These are phyloP conservation scores for Lepraria neglecta DNA, from an alignment of 495 filamentous ascomycete species.

Conservation along the genomic window DNA sequence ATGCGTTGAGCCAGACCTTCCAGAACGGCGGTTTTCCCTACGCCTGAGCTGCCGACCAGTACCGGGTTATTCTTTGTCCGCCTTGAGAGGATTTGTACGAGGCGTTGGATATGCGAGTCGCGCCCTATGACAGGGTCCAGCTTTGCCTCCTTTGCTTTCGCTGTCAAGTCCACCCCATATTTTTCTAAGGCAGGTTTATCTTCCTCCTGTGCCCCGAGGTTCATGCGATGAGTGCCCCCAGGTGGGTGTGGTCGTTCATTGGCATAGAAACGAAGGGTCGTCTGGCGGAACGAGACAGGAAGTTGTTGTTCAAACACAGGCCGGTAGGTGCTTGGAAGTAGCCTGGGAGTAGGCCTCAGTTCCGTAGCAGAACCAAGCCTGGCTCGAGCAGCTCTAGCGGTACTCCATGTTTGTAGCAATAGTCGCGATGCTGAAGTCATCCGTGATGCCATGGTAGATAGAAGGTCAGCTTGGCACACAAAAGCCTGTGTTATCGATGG, in stretches of 20 bases:
- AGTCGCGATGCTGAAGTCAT: neutral
- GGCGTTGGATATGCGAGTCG: conserved; percentile 78
- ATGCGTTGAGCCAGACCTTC: conserved; percentile 91
- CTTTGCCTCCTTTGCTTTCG: conserved; percentile 77
- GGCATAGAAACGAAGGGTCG: conserved; percentile 54
- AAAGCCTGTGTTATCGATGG: neutral
- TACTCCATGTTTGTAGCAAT: conserved; percentile 1
- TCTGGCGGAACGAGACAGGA: conserved; percentile 27
- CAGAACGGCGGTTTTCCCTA: conserved; percentile 90
- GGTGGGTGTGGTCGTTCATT: conserved; percentile 78
- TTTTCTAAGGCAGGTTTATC: conserved; percentile 84
- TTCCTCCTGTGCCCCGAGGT: conserved; percentile 61
- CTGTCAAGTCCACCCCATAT: conserved; percentile 87
- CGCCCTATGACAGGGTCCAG: conserved; percentile 93
- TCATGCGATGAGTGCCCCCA: conserved; percentile 89
- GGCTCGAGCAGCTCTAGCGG: neutral
- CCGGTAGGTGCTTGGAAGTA: neutral
- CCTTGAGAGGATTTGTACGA: conserved; percentile 83
- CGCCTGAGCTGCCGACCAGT: conserved; percentile 84
- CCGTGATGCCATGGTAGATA: neutral
- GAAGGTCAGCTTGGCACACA: neutral
- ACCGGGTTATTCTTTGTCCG: conserved; percentile 97
- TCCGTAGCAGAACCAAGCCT: neutral
- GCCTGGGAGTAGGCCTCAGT: neutral
- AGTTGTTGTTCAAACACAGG: neutral